Evolutionary conservation across 2,329 filamentous ascomycete species (phyloP), one percentile per base, ranked within the genome.

Genomic region (Penicillium sp.): DNA sequence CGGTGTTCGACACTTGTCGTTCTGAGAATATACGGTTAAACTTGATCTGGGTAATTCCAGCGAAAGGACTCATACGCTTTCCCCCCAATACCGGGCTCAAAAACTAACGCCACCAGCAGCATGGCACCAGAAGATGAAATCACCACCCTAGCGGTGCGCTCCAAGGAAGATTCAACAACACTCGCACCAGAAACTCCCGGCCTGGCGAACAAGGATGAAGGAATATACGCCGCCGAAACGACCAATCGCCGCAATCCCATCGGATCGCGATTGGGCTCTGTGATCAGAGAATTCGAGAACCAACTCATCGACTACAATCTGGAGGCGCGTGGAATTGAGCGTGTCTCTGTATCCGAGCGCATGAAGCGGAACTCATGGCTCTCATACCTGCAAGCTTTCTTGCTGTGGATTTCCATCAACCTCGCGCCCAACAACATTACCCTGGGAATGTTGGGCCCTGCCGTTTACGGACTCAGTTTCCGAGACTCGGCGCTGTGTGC

Each of bases 351-450:
- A 1, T 68, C 81, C 48, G 81, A 86, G 62, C 79, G 83, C 16
- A 80, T 83, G 59, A 76, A 77, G 54, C 76, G 77, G 45, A 65
- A 82, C 47, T 73, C 74, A 16, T 74, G 76, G 59, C 59, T 82
- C n/a, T 79, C 81, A 31, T 83, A 83, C 64, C 70, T 79, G 36
- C 82, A 86, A 66, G 78, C 82, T 21, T 79, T 78, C 16, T 68
- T 84, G 44, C 70, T 87, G 45, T 87, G 84, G 84, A 79, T 85
- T 56, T 83, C 81, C 9, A 80, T 86, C 67, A 87, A 87, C 62
- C 72, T 86, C 9, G 81, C 82, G 2, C 81, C 84, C 24, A 85
- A 86, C 69, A 86, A 87, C 59, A 80, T 87, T 42, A 85, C 83
- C 0, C 74, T 87, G n/a, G 84, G 83, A 1, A 84, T 86, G 78